Conservation (phyloP, 179 eudicot genomes). For the Heliamphora pulchella region DNA sequence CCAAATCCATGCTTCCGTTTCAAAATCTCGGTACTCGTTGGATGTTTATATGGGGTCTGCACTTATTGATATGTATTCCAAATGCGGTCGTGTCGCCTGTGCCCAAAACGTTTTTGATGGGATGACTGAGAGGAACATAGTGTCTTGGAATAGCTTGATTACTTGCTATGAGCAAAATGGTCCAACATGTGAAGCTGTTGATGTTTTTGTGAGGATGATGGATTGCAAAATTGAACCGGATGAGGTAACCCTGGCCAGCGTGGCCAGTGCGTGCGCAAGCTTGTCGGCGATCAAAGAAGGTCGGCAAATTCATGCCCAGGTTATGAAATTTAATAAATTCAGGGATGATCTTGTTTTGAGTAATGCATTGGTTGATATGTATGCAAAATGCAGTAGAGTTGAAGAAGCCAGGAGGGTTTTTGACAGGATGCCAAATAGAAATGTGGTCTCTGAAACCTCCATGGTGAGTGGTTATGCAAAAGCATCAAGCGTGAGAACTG, state of each 20-base stretch:
- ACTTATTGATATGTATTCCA: slow-evolving; percentile 69
- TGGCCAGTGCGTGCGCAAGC: slow-evolving; percentile 78
- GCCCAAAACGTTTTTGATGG: slow-evolving; percentile 40
- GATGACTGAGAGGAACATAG: slow-evolving; percentile 50
- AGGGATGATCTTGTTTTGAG: slow-evolving; percentile 49
- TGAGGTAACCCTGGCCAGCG: slow-evolving; percentile 61
- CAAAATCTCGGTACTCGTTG: slow-evolving; percentile 32
- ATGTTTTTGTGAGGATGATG: slow-evolving; percentile 51
- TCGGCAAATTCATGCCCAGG: slow-evolving; percentile 47
- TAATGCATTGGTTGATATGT: slow-evolving; percentile 79
- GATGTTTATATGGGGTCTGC: slow-evolving; percentile 77
- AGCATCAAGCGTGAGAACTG: too few species aligned
- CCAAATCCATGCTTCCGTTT: slow-evolving; percentile 57
- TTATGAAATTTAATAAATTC: slow-evolving; percentile 41
- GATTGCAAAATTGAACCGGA: too few species aligned
- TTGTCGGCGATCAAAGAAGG: slow-evolving; percentile 49
- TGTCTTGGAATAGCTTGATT: slow-evolving; percentile 73
- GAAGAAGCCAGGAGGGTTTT: slow-evolving; percentile 49
- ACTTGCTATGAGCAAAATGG: slow-evolving; percentile 82
- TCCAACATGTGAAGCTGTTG: slow-evolving; percentile 46
- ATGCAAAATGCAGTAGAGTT: slow-evolving; percentile 58
- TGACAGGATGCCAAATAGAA: slow-evolving; percentile 25
- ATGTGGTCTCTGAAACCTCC: too few species aligned
- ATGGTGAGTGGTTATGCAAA: too few species aligned
- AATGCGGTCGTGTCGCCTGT: slow-evolving; percentile 51